A percentile compares a stretch with the other conserved stretches of the same genome.
Evolutionary conservation across 148 eudicot species (phyloP).

Genomic region (Camellia sinensis): DNA sequence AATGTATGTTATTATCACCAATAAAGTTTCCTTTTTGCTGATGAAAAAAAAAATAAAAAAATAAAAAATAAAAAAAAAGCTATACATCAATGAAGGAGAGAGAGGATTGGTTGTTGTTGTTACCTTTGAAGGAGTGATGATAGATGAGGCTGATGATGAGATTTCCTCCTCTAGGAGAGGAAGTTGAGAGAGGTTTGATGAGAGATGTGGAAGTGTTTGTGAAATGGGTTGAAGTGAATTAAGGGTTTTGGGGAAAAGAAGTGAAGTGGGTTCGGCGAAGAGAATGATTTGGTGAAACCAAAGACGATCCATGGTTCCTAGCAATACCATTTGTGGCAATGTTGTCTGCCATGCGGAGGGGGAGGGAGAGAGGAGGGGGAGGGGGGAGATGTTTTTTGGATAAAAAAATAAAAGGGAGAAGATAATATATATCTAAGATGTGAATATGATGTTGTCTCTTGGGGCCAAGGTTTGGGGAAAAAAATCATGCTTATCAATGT

Average conservation of each 20-base stretch:
- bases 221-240: constrained; percentile 9
- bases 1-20: too few relatives aligned
- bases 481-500: too few relatives aligned
- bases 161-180: constrained; percentile 14
- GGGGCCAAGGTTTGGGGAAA: too few relatives aligned
- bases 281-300: constrained; percentile 51
- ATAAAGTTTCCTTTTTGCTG: too few relatives aligned
- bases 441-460: too few relatives aligned
- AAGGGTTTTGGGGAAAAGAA: constrained; percentile 3
- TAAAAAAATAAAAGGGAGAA: not conserved
- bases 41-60: too few relatives aligned
- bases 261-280: constrained; percentile 20
- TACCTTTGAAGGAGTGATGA: constrained; percentile 17
- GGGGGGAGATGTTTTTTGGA: not conserved
- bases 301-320: constrained; percentile 45
- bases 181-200: constrained; percentile 20
- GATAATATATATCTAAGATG: too few relatives aligned
- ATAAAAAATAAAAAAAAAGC: not conserved
- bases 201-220: constrained; percentile 8
- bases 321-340: constrained; percentile 9
- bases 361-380: constrained; percentile 3
- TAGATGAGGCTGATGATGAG: constrained; percentile 7
- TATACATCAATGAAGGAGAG: not conserved
- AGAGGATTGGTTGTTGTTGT: not conserved
- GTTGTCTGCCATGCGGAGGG: constrained; percentile 27